Base-by-base conservation (phyloP, 2,329 filamentous ascomycete genomes). In the Botrytis porri region DNA sequence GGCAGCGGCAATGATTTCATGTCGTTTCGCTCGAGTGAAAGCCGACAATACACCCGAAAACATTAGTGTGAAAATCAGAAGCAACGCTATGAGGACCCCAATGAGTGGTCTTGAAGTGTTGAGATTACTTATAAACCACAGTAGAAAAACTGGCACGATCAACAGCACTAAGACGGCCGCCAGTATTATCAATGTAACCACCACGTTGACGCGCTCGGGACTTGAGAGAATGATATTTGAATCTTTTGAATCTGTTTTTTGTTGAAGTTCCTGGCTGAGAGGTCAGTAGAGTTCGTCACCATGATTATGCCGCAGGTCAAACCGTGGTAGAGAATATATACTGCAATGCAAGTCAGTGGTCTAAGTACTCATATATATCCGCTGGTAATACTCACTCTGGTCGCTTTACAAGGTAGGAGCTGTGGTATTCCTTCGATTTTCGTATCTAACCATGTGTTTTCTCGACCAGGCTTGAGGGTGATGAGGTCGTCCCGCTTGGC, bases 401-500 rank as follows among this genome's bases (percentile, higher is more conserved):
- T 59, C 6, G 29, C 6, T 10, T 37, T 70, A 48, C 74, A 73
- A n/a, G 69, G 48, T 16, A 75, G 69, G 9, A 54, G 71, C 37
- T 75, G 73, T 25, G 81, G 62, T 14, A 77, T 57, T 2, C 60
- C 74, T 67, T 83, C 82, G 10, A 84, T 77, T 0, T 71, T 62
- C 9, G 74, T 75, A 72, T 84, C 83, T 1, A 84, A 79, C 82
- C 82, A 83, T 5, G 82, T 81, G 73, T 81, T 78, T 54, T 84
- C 82, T 51, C 82, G 72, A 0, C 81, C 81, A 4, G 81, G 77
- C 6, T 82, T 77, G 0, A 84, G 75, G 0, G 81, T 81, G 16
- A 84, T 76, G 1, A 84, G 73, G 69, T 84, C 83, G 72, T 84
- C 82, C 75, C 80, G 81, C 2, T 78, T 73, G 7, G 78, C 71